Evolutionary conservation across 169 alveolate genomes (phyloP), one percentile per base, ranked within the genome.

Genomic region (Theileria equi): DNA sequence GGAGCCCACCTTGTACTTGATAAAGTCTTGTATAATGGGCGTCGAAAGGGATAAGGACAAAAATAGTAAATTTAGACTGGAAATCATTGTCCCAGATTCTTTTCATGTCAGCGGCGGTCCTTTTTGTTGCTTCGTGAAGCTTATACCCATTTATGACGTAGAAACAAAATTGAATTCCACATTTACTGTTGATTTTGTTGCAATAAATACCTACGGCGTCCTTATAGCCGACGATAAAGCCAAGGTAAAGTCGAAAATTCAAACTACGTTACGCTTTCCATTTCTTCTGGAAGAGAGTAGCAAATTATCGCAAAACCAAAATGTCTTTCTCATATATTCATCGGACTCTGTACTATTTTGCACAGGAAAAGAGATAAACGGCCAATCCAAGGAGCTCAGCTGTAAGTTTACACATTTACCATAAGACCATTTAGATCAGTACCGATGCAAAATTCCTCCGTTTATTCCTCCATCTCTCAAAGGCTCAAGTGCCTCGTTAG

Each of bases 81-180:
- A 60, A 34, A 49, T 71, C 40, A 38, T 67, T 23, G 50, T 71
- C 26, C 57, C 74, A 32, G 82, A 71, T 38, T 29, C 66, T n/a
- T 26, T 47, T 52, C 74, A 71, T 29, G 36, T 59, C 13, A 59
- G 74, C 45, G 82, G 82, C 44, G 82, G 82, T 31, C 82, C 82
- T 28, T 71, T 71, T 67, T 71, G 82, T 74, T 59, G 72, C 60
- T 71, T 58, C 66, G 66, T 71, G 17, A 71, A 54, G 23, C 59
- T 71, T n/a, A 50, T 67, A 3, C 82, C 82, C 1, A 52, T 71
- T 44, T 52, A 50, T 29, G 57, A 70, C 10, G 69, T 59, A 40
- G 19, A 52, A 26, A n/a, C 76, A 8, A 50, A 45, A 1, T 31
- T 62, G 28, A 64, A 54, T 19, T 17, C 11, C 7, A 28, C 67